Conservation (phyloP, 169 alveolate species). For the Plasmodium fragile region DNA sequence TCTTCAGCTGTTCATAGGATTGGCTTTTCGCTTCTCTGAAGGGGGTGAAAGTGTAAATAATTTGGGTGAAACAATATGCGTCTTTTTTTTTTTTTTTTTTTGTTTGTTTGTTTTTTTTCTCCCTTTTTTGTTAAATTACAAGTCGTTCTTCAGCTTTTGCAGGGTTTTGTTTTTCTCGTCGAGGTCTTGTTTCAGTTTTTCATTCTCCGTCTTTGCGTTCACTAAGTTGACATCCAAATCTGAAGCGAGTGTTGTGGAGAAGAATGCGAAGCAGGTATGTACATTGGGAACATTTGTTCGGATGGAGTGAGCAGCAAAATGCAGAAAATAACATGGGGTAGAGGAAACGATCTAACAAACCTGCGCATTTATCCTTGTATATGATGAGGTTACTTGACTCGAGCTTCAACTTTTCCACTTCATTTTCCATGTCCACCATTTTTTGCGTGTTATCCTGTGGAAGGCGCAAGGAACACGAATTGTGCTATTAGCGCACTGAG, state of each 20-base stretch:
- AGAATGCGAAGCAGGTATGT: background rate
- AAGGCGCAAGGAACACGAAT: background rate
- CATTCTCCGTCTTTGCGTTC: slow-evolving; percentile 40
- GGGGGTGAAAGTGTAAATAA: background rate
- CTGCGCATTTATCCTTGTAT: slow-evolving; percentile 63
- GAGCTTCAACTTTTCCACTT: slow-evolving; percentile 37
- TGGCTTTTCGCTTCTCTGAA: slow-evolving; percentile 50
- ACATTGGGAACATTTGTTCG: background rate
- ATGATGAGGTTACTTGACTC: slow-evolving; percentile 44
- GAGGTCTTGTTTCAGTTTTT: slow-evolving; percentile 40
- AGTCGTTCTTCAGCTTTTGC: slow-evolving; percentile 45
- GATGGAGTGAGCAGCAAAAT: background rate
- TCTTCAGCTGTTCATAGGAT: slow-evolving; percentile 42
- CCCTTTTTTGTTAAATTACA: slow-evolving; percentile 35
- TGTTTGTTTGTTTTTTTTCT: background rate
- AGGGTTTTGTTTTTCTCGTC: slow-evolving; percentile 70
- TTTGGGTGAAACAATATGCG: background rate
- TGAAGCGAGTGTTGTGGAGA: background rate
- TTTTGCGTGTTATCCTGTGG: slow-evolving; percentile 52
- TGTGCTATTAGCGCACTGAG: background rate
- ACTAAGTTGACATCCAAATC: slow-evolving; percentile 38
- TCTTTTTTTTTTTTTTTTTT: background rate
- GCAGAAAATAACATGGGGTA: background rate
- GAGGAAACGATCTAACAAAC: slow-evolving; percentile 5
- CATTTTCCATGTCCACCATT: slow-evolving; percentile 73